Evolutionary conservation across 2,329 filamentous ascomycete species (phyloP).

Genomic region (Penicillium capsulatum): DNA sequence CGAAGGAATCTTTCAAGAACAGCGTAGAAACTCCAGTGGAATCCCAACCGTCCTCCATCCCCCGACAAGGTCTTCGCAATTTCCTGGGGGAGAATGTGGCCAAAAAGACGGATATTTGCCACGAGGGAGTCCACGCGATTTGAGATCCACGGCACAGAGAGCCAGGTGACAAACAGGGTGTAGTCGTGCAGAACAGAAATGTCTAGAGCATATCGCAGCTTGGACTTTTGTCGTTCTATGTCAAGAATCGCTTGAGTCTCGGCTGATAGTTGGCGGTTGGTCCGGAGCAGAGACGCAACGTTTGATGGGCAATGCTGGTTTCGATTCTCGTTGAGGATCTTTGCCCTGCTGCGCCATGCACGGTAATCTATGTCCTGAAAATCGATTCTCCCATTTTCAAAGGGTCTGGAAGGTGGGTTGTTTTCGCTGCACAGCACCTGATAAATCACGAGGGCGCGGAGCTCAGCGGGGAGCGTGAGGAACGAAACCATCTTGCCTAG

Average conservation of each 20-base stretch:
- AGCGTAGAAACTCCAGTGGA: conserved; percentile 15
- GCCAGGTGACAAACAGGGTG: background rate
- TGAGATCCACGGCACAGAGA: background rate
- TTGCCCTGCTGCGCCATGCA: background rate
- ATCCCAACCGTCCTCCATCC: conserved; percentile 5
- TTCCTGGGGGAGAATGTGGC: background rate
- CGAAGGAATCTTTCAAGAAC: conserved; percentile 14
- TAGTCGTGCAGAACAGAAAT: conserved; percentile 1
- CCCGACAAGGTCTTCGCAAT: background rate
- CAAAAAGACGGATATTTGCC: conserved; percentile 1
- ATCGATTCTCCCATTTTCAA: background rate
- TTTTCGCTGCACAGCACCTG: background rate
- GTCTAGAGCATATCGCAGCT: background rate
- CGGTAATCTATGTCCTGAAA: conserved; percentile 2
- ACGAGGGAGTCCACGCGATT: background rate
- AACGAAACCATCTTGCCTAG: background rate
- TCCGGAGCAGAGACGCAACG: background rate
- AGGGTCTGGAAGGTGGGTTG: background rate
- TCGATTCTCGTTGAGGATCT: background rate
- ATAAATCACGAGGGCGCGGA: background rate
- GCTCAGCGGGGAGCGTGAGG: background rate
- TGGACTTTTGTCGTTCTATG: background rate
- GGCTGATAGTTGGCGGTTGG: background rate
- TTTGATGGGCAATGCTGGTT: background rate
- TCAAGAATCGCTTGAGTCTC: background rate